Evolutionary conservation across 202 grass and related monocot species (phyloP).

Genomic region (Dendrocalamus latiflorus): DNA sequence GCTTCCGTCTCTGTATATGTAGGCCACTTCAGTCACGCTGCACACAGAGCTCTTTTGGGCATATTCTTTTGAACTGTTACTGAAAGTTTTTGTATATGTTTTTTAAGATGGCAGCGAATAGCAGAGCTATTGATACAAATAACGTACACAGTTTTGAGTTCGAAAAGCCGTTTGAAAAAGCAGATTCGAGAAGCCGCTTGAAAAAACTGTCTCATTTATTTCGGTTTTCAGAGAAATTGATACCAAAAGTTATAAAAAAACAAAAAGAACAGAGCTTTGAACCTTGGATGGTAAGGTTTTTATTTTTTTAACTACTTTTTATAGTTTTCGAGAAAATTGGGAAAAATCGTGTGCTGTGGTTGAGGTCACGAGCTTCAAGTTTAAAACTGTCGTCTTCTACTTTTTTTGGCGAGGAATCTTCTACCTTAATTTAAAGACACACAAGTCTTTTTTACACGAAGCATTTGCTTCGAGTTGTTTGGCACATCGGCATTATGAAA

Average conservation of each 20-base stretch:
- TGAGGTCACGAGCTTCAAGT: background rate
- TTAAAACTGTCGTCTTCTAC: background rate
- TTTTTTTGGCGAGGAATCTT: background rate
- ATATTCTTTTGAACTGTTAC: too few species aligned
- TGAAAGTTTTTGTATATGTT: too few species aligned
- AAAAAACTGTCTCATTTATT: too few species aligned
- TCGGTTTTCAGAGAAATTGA: rapidly evolving
- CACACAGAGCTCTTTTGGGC: background rate
- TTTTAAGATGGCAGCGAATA: too few species aligned
- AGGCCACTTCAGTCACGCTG: too few species aligned
- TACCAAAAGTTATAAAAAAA: too few species aligned
- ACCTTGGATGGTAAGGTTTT: background rate
- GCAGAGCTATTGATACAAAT: too few species aligned
- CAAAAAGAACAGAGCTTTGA: background rate
- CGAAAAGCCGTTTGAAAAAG: rapidly evolving
- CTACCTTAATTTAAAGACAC: background rate
- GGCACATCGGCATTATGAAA: too few species aligned
- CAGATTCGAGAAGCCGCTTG: too few species aligned
- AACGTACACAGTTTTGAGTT: too few species aligned
- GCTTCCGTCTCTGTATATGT: background rate
- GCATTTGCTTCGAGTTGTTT: background rate
- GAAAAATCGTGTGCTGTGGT: background rate
- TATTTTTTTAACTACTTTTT: background rate
- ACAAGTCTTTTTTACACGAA: background rate
- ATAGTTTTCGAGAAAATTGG: background rate